Conservation (phyloP, 176 grass and related monocot species). For the Carex myosuroides region DNA sequence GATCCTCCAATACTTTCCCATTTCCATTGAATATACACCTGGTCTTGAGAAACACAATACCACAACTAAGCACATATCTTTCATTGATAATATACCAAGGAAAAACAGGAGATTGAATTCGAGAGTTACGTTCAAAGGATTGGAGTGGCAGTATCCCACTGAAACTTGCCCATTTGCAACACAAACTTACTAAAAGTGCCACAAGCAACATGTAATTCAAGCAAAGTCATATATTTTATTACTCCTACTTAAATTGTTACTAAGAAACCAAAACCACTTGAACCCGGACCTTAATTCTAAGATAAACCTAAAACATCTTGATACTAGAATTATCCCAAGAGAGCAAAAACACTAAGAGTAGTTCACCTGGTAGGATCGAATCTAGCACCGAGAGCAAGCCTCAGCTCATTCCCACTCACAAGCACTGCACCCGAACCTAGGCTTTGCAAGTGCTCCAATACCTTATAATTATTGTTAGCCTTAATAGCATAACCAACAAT, state of each 20-base stretch:
- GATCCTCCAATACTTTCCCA: slow-evolving; percentile 80
- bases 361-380: slow-evolving; percentile 68
- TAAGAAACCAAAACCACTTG: background rate
- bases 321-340: background rate
- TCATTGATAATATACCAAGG: background rate
- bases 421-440: slow-evolving; percentile 87
- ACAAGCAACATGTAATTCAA: background rate
- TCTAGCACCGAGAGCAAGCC: slow-evolving; percentile 55
- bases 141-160: background rate
- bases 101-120: background rate
- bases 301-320: background rate
- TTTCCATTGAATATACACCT: slow-evolving; percentile 99
- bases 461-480: slow-evolving; percentile 82
- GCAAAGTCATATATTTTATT: background rate
- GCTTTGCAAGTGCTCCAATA: slow-evolving; percentile 56
- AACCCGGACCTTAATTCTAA: background rate
- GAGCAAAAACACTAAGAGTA: background rate
- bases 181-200: background rate
- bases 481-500: slow-evolving; percentile 86
- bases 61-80: background rate
- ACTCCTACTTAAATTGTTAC: background rate
- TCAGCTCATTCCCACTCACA: slow-evolving; percentile 89
- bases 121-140: background rate
- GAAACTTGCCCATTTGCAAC: background rate
- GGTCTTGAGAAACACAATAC: slow-evolving; percentile 37